Conservation (phyloP, 768 basidiomycete genomes). For the Kwoniella heveanensis region DNA sequence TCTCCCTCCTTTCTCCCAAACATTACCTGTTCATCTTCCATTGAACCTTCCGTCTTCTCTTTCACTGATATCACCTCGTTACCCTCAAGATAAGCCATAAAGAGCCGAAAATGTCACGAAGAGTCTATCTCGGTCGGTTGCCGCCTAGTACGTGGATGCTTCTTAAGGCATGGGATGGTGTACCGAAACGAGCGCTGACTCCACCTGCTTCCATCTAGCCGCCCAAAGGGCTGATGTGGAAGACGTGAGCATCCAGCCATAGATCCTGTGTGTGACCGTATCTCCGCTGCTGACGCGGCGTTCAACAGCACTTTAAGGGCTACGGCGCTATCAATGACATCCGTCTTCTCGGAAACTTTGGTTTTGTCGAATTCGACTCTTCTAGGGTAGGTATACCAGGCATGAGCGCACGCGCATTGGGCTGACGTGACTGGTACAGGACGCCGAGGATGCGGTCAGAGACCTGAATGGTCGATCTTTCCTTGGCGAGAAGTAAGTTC, state of each 20-base stretch:
- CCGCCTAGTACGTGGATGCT: slow-evolving; percentile 39
- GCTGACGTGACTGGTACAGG: slow-evolving; percentile 60
- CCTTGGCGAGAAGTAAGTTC: slow-evolving; percentile 75
- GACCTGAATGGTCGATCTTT: slow-evolving; percentile 86
- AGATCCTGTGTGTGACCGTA: neutral
- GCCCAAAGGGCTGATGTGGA: slow-evolving; percentile 54
- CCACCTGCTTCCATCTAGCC: slow-evolving; percentile 18
- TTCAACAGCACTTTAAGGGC: slow-evolving; percentile 68
- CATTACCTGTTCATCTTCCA: neutral
- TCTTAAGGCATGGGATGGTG: neutral
- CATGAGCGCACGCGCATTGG: neutral
- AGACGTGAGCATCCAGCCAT: slow-evolving; percentile 34
- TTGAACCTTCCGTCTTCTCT: neutral
- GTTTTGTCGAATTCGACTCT: slow-evolving; percentile 94
- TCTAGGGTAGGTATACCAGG: slow-evolving; percentile 63
- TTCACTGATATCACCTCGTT: neutral
- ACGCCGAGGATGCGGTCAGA: slow-evolving; percentile 89
- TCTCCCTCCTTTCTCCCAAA: too few species aligned
- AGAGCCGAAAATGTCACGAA: slow-evolving; percentile 32
- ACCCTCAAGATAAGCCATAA: neutral
- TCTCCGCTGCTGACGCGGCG: neutral
- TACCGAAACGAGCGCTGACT: too few species aligned
- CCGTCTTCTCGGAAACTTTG: slow-evolving; percentile 95
- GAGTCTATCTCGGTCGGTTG: slow-evolving; percentile 50
- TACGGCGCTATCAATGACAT: slow-evolving; percentile 78